A percentile compares a stretch with the other conserved stretches of the same genome.
Evolutionary conservation across 1,284 basidiomycete species (phyloP).

Genomic region (Rhodotorula sp.): DNA sequence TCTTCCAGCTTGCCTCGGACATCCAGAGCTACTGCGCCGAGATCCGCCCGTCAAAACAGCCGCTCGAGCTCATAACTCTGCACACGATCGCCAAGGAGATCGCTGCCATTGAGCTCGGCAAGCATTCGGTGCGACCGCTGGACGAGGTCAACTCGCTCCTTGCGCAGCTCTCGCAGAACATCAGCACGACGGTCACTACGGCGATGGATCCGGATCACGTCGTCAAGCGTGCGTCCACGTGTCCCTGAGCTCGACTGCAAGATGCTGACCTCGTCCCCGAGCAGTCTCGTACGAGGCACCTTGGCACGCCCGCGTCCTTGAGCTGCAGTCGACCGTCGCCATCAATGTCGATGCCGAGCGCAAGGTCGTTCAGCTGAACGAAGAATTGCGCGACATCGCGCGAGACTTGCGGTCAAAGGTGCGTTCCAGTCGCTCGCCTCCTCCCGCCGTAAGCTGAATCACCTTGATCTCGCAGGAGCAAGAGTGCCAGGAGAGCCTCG

Average conservation of each 20-base stretch:
- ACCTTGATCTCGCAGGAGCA: conserved; percentile 64
- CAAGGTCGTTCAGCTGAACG: conserved; percentile 76
- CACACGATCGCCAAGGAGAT: conserved; percentile 70
- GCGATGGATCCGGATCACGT: conserved; percentile 74
- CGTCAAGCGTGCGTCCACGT: conserved; percentile 63
- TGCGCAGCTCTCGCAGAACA: conserved; percentile 66
- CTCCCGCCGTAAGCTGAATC: too few relatives aligned
- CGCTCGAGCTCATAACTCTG: conserved; percentile 72
- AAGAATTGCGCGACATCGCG: conserved; percentile 82
- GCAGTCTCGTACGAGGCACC: conserved; percentile 75
- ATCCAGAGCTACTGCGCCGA: conserved; percentile 76
- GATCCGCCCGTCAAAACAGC: conserved; percentile 67
- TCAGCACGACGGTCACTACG: conserved; percentile 65
- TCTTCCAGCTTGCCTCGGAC: conserved; percentile 72
- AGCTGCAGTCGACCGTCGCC: conserved; percentile 77
- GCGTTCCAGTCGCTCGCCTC: not conserved
- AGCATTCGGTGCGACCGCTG: conserved; percentile 61
- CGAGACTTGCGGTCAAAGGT: conserved; percentile 69
- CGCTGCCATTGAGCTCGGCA: conserved; percentile 67
- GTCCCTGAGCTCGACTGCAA: not conserved
- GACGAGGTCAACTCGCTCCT: conserved; percentile 71
- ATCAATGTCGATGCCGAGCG: conserved; percentile 89
- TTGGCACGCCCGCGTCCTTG: conserved; percentile 82
- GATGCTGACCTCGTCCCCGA: not conserved
- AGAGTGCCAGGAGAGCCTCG: conserved; percentile 77